These are phyloP conservation scores for Blastobotrys indianensis DNA, from an alignment of 1,139 yeast genomes.

Conservation along the genomic window DNA sequence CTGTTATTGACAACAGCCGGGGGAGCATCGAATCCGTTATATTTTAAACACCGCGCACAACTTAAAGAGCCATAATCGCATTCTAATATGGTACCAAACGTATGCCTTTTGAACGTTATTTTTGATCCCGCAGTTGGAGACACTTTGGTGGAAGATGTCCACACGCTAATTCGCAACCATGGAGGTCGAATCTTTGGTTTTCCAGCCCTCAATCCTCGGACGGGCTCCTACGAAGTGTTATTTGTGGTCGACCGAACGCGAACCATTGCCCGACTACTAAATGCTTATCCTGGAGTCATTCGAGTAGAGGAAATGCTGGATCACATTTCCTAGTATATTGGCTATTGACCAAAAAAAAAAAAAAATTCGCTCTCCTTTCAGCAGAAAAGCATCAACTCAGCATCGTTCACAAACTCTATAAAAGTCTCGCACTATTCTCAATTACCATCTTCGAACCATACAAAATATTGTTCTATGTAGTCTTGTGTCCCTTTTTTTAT, in stretches of 20 bases:
- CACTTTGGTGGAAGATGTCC: conserved; percentile 4
- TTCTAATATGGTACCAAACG: conserved; percentile 6
- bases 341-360: background rate
- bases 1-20: no score
- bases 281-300: conserved; percentile 4
- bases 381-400: no score
- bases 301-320: conserved; percentile 9
- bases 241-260: conserved; percentile 8
- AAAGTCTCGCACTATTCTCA: no score
- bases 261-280: background rate
- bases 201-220: conserved; percentile 3
- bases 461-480: no score
- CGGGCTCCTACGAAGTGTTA: conserved; percentile 8
- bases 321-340: background rate
- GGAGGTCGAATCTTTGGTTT: conserved; percentile 8
- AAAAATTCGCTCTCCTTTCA: background rate
- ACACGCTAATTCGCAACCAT: background rate
- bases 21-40: no score
- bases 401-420: no score
- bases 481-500: no score
- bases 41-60: no score
- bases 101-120: conserved; percentile 8
- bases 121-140: conserved; percentile 2
- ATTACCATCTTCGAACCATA: no score
- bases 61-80: no score